A percentile compares a stretch with the other conserved stretches of the same genome.
Evolutionary conservation across 176 grass and related monocot genomes (phyloP).

Genomic region (Carex parvula): DNA sequence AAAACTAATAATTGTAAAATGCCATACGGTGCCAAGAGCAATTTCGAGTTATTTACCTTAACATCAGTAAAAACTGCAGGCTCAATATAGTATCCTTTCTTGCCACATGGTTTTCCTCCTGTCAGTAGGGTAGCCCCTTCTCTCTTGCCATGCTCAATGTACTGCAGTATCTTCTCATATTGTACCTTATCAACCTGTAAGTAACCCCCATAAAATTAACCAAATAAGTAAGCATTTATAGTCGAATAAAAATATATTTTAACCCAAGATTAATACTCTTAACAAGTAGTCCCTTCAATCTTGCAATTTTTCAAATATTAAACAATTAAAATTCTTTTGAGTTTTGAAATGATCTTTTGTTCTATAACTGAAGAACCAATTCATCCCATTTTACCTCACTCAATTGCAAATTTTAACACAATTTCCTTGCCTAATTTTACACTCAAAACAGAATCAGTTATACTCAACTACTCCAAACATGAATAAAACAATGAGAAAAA

Average conservation of each 20-base stretch:
- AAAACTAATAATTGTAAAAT: not conserved
- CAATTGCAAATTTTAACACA: not conserved
- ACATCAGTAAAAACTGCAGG: conserved; percentile 46
- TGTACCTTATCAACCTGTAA: conserved; percentile 44
- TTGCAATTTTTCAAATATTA: not conserved
- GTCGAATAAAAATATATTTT: not conserved
- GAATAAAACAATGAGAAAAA: conserved; percentile 6
- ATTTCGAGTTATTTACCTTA: conserved; percentile 27
- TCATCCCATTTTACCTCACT: not conserved
- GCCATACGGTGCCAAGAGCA: not conserved
- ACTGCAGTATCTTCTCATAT: conserved; percentile 38
- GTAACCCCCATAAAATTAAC: not conserved
- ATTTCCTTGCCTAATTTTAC: not conserved
- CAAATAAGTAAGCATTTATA: not conserved
- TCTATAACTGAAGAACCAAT: not conserved
- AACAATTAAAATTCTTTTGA: not conserved
- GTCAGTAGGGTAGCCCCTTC: conserved; percentile 40
- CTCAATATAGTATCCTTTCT: conserved; percentile 47
- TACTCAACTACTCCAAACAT: not conserved
- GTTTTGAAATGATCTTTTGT: not conserved
- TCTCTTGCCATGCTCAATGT: conserved; percentile 49
- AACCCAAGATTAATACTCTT: not conserved
- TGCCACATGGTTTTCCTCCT: conserved; percentile 40
- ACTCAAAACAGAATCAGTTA: not conserved
- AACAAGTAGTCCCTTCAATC: not conserved